A percentile compares a stretch with the other conserved stretches of the same genome.
Conservation (phyloP, 495 filamentous ascomycete species). For the Podospora pseudopauciseta region DNA sequence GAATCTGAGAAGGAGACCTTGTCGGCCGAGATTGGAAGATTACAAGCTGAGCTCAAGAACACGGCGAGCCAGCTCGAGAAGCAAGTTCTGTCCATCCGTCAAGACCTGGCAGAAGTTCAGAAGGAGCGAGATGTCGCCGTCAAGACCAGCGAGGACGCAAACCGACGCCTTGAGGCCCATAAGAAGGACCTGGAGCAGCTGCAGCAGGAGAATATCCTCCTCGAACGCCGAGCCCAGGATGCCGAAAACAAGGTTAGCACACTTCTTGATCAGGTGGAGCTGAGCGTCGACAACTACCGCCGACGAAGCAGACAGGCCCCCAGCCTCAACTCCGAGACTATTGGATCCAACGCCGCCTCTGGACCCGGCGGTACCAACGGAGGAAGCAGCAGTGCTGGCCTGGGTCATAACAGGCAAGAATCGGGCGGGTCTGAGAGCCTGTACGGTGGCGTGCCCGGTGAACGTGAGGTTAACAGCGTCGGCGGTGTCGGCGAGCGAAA, state of each 20-base stretch:
- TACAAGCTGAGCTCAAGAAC: conserved; percentile 65
- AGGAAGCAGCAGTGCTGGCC: conserved; percentile 9
- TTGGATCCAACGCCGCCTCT: not conserved
- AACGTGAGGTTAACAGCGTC: not conserved
- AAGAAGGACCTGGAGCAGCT: conserved; percentile 73
- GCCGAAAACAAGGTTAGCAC: conserved; percentile 91
- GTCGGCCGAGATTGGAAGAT: conserved; percentile 65
- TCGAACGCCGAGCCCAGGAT: conserved; percentile 79
- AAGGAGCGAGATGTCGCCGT: conserved; percentile 64
- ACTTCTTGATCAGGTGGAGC: conserved; percentile 89
- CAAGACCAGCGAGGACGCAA: conserved; percentile 53
- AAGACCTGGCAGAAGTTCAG: conserved; percentile 60
- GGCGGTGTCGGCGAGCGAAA: conserved; percentile 52
- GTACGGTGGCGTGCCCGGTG: conserved; percentile 32
- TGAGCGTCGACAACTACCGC: conserved; percentile 90
- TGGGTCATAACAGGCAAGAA: conserved; percentile 55
- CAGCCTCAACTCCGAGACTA: conserved; percentile 30
- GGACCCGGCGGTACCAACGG: conserved; percentile 4
- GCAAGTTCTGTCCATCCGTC: conserved; percentile 63
- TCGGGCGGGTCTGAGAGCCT: conserved; percentile 53
- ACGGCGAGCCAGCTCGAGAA: conserved; percentile 65
- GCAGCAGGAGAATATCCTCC: conserved; percentile 70
- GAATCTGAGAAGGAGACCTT: conserved; percentile 70
- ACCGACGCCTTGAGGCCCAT: conserved; percentile 56
- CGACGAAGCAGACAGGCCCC: conserved; percentile 53